Evolutionary conservation across 1,284 basidiomycete genomes (phyloP), one percentile per base, ranked within the genome.

Genomic region (Violaceomyces palustris): DNA sequence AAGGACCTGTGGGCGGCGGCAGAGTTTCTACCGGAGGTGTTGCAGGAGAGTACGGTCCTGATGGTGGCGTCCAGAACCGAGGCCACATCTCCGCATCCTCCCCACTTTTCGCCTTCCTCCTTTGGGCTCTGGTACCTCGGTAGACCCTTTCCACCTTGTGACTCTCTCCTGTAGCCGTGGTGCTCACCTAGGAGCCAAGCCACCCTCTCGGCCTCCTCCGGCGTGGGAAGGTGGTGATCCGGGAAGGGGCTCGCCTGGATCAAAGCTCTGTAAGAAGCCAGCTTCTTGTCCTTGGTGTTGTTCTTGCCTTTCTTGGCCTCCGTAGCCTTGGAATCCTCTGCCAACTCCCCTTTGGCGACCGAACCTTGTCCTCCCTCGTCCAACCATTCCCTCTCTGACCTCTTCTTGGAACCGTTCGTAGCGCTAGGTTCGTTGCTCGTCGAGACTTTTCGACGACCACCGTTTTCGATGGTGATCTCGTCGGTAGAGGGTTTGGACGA

Each of bases 1-100:
- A 87, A 76, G 10, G 74, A 75, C 17, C 74, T 66, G 64, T 86
- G 86, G 0, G 85, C 84, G 2, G 80, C 74, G 0, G 82, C 78
- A 4, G 80, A 82, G 67, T 88, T 87, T 22, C 73, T 72, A 28
- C 75, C 75, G 26, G 81, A 81, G 0, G 86, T 88, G 63, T 86
- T 87, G 68, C 87, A 85, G 27, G 82, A 83, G 15, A 88, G 78
- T 44, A 87, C 80, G 0, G 84, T 86, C 25, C 81, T 79, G 17
- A 87, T 80, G 51, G 86, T 77, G 0, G 83, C 78, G 58, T 87
- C 86, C 36, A 87, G 77, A 33, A 87, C 55, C 8, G 45, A 51
- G 14, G 60, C 34, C 5, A 71, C 60, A 35, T 66, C 57, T 3
- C 60, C 67, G 22, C 59, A 64, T 19, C 60, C 63, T 14, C 61